Conservation (phyloP, 257 asterid genomes). For the Fraxinus excelsior region DNA sequence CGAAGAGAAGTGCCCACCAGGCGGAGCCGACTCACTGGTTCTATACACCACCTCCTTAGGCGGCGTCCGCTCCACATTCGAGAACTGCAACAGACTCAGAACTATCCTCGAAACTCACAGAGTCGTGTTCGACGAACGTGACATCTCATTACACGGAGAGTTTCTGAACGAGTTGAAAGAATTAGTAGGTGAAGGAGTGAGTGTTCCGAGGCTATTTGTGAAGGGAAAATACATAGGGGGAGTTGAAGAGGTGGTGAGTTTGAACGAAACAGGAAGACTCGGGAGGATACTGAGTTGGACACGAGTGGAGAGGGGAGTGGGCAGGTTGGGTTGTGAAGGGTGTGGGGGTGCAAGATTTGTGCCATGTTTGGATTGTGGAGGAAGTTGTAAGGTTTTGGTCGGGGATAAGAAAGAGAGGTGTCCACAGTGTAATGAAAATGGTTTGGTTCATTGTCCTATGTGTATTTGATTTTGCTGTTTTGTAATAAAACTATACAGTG, state of each 20-base stretch:
- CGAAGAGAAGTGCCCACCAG: conserved; percentile 76
- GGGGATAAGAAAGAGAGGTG: conserved; percentile 44
- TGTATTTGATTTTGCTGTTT: conserved; percentile 27
- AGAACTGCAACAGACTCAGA: conserved; percentile 69
- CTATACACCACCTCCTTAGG: conserved; percentile 90
- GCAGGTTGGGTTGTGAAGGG: conserved; percentile 79
- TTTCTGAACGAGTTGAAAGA: conserved; percentile 61
- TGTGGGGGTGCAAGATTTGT: conserved; percentile 92
- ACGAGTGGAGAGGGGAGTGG: conserved; percentile 76
- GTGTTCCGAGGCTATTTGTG: conserved; percentile 82
- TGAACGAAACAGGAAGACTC: conserved; percentile 71
- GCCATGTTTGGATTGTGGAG: conserved; percentile 60
- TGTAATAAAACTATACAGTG: too few species aligned
- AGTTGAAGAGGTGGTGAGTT: conserved; percentile 66
- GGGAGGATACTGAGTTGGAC: conserved; percentile 82
- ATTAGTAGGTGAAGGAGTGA: conserved; percentile 53
- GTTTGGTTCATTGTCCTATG: conserved; percentile 41
- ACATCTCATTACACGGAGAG: conserved; percentile 72
- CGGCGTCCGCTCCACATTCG: conserved; percentile 84
- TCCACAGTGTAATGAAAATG: conserved; percentile 45
- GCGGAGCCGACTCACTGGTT: conserved; percentile 69
- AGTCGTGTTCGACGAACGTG: conserved; percentile 85
- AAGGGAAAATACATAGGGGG: conserved; percentile 92
- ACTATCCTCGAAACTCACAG: conserved; percentile 66
- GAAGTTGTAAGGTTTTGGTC: conserved; percentile 71